phyloP scores from a whole-genome alignment of 1,139 yeast species.

The Sugiyamaella castrensis region DNA sequence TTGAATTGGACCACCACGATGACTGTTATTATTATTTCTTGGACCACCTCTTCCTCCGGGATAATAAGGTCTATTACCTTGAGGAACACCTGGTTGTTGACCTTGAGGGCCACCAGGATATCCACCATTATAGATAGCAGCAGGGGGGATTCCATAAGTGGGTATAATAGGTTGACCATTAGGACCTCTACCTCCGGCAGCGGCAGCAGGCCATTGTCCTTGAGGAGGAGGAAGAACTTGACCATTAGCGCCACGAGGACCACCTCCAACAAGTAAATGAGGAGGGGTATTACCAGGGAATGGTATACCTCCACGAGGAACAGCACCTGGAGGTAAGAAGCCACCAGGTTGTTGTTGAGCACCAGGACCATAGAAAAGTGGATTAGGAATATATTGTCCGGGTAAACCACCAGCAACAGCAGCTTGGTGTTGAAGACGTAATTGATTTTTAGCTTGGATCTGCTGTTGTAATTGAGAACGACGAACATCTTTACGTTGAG shows the following conservation, averaged over 20 bases:
- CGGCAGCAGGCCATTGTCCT: slow-evolving; percentile 45
- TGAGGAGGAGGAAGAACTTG: slow-evolving; percentile 46
- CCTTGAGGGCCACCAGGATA: slow-evolving; percentile 41
- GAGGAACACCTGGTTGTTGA: slow-evolving; percentile 21
- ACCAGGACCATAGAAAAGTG: slow-evolving; percentile 80
- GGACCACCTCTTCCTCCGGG: slow-evolving; percentile 28
- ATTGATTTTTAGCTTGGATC: slow-evolving; percentile 95
- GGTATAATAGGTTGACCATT: slow-evolving; percentile 34
- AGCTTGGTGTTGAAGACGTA: slow-evolving; percentile 82
- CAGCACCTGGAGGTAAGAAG: slow-evolving; percentile 53
- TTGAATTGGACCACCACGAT: slow-evolving; percentile 28
- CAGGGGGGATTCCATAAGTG: slow-evolving; percentile 74
- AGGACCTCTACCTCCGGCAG: slow-evolving; percentile 29
- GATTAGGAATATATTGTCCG: slow-evolving; percentile 87
- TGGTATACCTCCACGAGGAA: slow-evolving; percentile 68
- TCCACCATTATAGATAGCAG: slow-evolving; percentile 56
- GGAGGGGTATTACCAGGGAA: slow-evolving; percentile 86
- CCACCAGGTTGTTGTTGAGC: slow-evolving; percentile 65
- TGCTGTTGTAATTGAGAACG: slow-evolving; percentile 97
- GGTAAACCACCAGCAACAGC: slow-evolving; percentile 87
- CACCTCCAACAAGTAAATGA: slow-evolving; percentile 64
- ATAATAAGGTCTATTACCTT: slow-evolving; percentile 38
- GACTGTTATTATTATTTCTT: slow-evolving; percentile 33
- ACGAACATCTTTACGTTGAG: slow-evolving; percentile 98
- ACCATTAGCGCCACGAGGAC: slow-evolving; percentile 50